Percentiles rank a stretch among this genome's conserved stretches.
phyloP scores from a whole-genome alignment of 495 filamentous ascomycete species.

The Melanomma pulvis-pyrius region DNA sequence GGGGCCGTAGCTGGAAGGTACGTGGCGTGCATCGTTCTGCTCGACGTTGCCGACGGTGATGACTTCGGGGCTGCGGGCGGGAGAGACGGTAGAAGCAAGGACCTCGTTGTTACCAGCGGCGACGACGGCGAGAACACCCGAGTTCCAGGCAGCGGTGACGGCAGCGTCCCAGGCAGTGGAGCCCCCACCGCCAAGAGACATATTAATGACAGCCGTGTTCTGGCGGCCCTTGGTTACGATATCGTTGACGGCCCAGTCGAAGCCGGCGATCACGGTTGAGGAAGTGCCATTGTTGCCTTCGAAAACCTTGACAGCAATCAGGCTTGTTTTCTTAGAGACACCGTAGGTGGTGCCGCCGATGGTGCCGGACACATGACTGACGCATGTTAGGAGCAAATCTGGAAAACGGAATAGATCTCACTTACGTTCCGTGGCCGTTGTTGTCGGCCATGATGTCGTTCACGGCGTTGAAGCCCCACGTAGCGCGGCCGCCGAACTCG shows the following conservation, averaged over 20 bases:
- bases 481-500: conserved; percentile 91
- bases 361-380: conserved; percentile 90
- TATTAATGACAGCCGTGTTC: conserved; percentile 98
- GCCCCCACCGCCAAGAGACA: conserved; percentile 95
- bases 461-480: conserved; percentile 65
- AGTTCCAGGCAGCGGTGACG: conserved; percentile 86
- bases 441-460: conserved; percentile 86
- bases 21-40: conserved; percentile 89
- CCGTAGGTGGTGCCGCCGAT: conserved; percentile 96
- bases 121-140: conserved; percentile 92
- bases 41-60: conserved; percentile 95
- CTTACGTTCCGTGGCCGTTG: conserved; percentile 79
- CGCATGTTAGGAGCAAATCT: neutral
- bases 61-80: conserved; percentile 83
- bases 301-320: conserved; percentile 92
- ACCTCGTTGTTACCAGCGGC: conserved; percentile 97
- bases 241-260: conserved; percentile 88
- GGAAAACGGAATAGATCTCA: neutral
- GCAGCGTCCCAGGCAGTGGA: conserved; percentile 82
- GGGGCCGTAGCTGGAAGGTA: conserved; percentile 93
- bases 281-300: conserved; percentile 69
- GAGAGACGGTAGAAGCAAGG: conserved; percentile 96
- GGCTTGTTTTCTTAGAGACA: conserved; percentile 95
- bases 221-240: conserved; percentile 82
- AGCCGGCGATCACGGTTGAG: conserved; percentile 95